Conservation (phyloP, 164 flowering plant species). For the Macadamia tetraphylla region DNA sequence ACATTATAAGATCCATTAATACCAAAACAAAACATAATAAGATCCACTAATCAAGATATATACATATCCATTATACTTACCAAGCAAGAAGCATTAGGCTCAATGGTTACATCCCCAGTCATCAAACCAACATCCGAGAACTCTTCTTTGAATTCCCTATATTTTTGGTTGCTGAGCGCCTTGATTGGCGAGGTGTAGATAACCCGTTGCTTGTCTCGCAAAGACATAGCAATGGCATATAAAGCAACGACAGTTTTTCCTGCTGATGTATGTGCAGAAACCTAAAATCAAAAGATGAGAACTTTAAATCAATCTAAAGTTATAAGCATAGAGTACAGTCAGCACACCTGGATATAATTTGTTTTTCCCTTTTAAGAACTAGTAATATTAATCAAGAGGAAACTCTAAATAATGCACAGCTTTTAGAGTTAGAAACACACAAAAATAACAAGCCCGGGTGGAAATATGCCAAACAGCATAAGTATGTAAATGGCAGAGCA, state of each 20-base stretch:
- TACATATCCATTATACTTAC: constrained; percentile 28
- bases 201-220: constrained; percentile 82
- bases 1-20: neutral
- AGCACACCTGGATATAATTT: too few species aligned
- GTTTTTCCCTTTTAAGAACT: too few species aligned
- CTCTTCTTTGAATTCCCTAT: constrained; percentile 89
- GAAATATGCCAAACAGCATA: too few species aligned
- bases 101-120: constrained; percentile 99
- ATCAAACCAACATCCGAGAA: constrained; percentile 97
- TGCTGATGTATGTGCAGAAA: constrained; percentile 98
- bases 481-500: too few species aligned
- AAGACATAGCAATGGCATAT: constrained; percentile 94
- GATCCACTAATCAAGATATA: neutral
- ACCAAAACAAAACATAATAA: neutral
- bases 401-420: too few species aligned
- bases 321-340: too few species aligned
- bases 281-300: constrained; percentile 32
- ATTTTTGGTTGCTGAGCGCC: constrained; percentile 96
- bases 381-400: too few species aligned
- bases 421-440: too few species aligned
- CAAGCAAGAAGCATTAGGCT: constrained; percentile 97
- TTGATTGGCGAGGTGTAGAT: constrained; percentile 98
- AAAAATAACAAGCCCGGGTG: too few species aligned
- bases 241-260: constrained; percentile 95
- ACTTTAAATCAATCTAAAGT: neutral